Conservation (phyloP, 179 eudicot genomes). For the Spinacia oleracea region DNA sequence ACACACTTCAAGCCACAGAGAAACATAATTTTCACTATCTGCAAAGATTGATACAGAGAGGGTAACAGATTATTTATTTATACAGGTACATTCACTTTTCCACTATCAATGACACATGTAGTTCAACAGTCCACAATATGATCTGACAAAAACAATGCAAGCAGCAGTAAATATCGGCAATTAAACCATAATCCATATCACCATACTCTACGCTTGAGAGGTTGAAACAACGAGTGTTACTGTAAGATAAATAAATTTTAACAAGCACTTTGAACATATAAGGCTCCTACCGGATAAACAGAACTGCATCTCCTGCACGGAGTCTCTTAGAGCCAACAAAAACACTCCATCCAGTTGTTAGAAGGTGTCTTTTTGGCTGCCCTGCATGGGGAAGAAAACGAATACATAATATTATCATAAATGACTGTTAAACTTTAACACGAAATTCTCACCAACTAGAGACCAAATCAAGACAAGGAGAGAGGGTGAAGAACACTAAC, state of each 20-base stretch:
- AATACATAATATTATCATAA: neutral
- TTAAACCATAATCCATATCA: too few species aligned
- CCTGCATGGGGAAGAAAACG: slow-evolving; percentile 39
- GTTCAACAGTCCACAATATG: neutral
- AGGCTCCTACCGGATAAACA: slow-evolving; percentile 63
- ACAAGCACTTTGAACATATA: neutral
- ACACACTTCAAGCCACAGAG: neutral
- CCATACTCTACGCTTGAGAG: neutral
- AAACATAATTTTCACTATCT: neutral
- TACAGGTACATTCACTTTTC: neutral
- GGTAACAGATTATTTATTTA: neutral
- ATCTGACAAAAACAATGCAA: neutral
- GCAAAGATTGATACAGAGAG: neutral
- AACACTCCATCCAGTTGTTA: slow-evolving; percentile 98
- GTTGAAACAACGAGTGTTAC: neutral
- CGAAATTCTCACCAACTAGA: neutral
- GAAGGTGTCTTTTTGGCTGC: slow-evolving; percentile 95
- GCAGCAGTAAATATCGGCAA: neutral
- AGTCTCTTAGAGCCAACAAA: slow-evolving; percentile 94
- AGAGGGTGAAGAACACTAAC: slow-evolving; percentile 37
- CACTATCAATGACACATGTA: neutral
- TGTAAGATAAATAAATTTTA: neutral
- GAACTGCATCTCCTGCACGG: slow-evolving; percentile 87
- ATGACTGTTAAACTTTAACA: neutral
- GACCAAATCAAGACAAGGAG: neutral